Base-by-base conservation (phyloP, 106 monocot genomes). In the Dendrobium huoshanense region DNA sequence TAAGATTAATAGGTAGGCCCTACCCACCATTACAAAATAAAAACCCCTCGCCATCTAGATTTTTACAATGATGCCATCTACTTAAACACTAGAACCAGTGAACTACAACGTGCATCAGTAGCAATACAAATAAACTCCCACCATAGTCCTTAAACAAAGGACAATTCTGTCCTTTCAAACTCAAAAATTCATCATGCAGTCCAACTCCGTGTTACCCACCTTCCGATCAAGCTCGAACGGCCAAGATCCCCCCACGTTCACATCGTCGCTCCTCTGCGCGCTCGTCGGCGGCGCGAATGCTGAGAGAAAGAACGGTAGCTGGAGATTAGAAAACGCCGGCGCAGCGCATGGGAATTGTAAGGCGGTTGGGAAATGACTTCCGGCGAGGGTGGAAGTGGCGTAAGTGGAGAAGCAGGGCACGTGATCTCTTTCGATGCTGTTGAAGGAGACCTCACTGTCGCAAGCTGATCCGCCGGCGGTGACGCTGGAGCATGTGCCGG, bases 341-440 rank as follows among this genome's bases (percentile, higher is more conserved):
- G 81, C 45, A 19, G 90, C 43, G 77, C 54, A 82, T 7, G 90
- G 88, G 67, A 93, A 91, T 31, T 59, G 45, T 0, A 81, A 0
- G 22, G 67, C 18, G 79, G 82, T 70, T 43, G 78, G 54, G 56
- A 77, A 48, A 49, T 41, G 22, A 17, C 55, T 13, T 4, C 54
- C 33, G 33, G 84, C 16, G 51, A 13, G 51, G 0, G 51, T 51
- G 51, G 51, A 51, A 51, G 51, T 15, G 37, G 76, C 41, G 49
- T 41, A 33, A 10, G 88, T 90, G 96, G 96, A 96, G 96, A 96
- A 96, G 96, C 96, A 96, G 96, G 96, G 85, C 88, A 92, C 95
- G 88, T 88, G 87, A 82, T 92, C 87, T 75, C 89, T 84, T 54
- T 81, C 84, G 18, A 82, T 58, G 84, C 45, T 74, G 61, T 75